Percentiles rank a stretch among this genome's conserved stretches.
phyloP scores from a whole-genome alignment of 2,329 filamentous ascomycete species.

The Bisporella sp. region DNA sequence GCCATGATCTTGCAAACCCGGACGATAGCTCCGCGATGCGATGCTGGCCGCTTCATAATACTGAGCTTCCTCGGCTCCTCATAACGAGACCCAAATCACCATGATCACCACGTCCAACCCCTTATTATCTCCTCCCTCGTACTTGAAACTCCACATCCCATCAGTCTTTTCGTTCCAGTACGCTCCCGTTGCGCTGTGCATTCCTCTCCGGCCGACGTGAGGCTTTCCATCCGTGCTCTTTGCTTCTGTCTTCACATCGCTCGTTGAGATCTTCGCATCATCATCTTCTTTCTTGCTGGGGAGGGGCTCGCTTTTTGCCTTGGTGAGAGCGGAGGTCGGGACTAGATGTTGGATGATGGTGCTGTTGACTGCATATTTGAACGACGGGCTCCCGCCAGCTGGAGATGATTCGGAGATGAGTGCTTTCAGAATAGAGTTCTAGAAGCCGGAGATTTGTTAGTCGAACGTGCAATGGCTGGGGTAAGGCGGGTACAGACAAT shows the following conservation, averaged over 20 bases:
- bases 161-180: constrained; percentile 91
- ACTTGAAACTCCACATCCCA: constrained; percentile 87
- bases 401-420: constrained; percentile 70
- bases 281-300: constrained; percentile 31
- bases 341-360: constrained; percentile 94
- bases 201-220: constrained; percentile 79
- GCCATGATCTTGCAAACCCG: too few species aligned
- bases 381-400: constrained; percentile 52
- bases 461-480: neutral
- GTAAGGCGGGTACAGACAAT: constrained; percentile 52
- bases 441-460: constrained; percentile 7
- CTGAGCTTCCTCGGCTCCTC: neutral
- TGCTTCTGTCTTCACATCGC: constrained; percentile 37
- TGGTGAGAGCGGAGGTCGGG: constrained; percentile 57
- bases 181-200: constrained; percentile 79
- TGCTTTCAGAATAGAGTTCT: constrained; percentile 72
- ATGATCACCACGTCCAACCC: constrained; percentile 65
- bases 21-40: too few species aligned
- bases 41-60: too few species aligned
- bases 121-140: constrained; percentile 60
- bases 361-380: constrained; percentile 96
- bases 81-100: constrained; percentile 62
- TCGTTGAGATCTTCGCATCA: constrained; percentile 46
- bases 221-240: constrained; percentile 56
- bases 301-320: constrained; percentile 36